A percentile compares a stretch with the other conserved stretches of the same genome.
Evolutionary conservation across 2,329 filamentous ascomycete genomes (phyloP).

Genomic region (Xylaria sp.): DNA sequence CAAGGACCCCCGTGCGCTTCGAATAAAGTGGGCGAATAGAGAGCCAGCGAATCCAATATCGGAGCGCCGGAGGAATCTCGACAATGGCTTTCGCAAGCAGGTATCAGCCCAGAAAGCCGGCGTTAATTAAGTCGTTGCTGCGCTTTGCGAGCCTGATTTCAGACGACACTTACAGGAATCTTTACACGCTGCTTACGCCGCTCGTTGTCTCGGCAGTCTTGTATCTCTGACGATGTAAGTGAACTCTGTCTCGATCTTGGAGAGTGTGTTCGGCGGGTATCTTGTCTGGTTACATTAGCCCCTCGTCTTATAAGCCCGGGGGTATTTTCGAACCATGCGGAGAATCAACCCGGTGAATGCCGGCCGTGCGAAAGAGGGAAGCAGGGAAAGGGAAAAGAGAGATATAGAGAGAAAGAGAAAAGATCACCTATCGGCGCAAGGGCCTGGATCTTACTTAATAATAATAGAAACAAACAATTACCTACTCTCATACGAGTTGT

Average conservation of each 20-base stretch:
- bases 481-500: constrained; percentile 23
- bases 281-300: constrained; percentile 15
- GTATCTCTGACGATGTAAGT: not conserved
- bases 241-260: not conserved
- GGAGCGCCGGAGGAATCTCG: constrained; percentile 31
- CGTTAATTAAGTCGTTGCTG: not conserved
- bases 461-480: constrained; percentile 13
- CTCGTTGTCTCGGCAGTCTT: not conserved
- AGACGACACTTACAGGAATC: not conserved
- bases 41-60: constrained; percentile 26
- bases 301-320: constrained; percentile 9
- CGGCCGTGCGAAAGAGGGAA: constrained; percentile 6
- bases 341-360: constrained; percentile 13
- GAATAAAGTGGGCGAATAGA: constrained; percentile 30
- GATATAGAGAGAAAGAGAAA: constrained; percentile 2
- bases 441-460: constrained; percentile 25
- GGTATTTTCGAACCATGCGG: constrained; percentile 15
- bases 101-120: constrained; percentile 5
- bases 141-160: not conserved
- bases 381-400: constrained; percentile 6
- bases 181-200: not conserved
- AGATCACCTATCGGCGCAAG: constrained; percentile 18
- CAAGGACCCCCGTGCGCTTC: constrained; percentile 24
- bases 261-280: not conserved
- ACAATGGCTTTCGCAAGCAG: constrained; percentile 20